These are phyloP conservation scores for Fusarium verticillioides DNA, from an alignment of 2,329 filamentous ascomycete genomes.

Conservation along the genomic window DNA sequence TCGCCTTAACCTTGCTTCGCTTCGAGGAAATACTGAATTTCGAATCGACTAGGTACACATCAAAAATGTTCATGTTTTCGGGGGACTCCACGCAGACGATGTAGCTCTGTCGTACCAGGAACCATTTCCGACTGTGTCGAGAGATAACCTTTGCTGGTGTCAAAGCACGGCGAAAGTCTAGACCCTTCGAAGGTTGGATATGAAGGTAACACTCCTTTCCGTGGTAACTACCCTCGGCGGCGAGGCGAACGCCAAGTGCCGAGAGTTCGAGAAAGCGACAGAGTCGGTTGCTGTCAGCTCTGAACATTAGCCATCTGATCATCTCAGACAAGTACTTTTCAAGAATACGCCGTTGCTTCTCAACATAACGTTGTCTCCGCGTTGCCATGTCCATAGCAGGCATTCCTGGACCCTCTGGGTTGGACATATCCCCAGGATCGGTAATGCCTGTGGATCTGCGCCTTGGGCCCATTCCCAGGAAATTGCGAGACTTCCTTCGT, in stretches of 20 bases:
- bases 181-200: conserved; percentile 89
- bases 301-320: conserved; percentile 96
- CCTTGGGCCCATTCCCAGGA: conserved; percentile 59
- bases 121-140: conserved; percentile 94
- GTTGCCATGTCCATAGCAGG: conserved; percentile 60
- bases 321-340: conserved; percentile 93
- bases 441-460: conserved; percentile 63
- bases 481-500: conserved; percentile 63
- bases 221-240: conserved; percentile 95
- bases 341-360: conserved; percentile 84
- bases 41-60: conserved; percentile 95
- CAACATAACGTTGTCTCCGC: conserved; percentile 72
- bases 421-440: conserved; percentile 59
- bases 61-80: conserved; percentile 98
- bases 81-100: conserved; percentile 98
- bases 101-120: conserved; percentile 96
- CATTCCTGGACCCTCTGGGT: conserved; percentile 56
- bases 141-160: conserved; percentile 82
- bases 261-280: conserved; percentile 97
- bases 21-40: conserved; percentile 86
- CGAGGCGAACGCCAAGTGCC: conserved; percentile 90
- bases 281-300: conserved; percentile 91
- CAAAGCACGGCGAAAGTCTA: conserved; percentile 85
- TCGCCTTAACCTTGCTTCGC: conserved; percentile 65
- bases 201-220: conserved; percentile 96